Evolutionary conservation across 2,329 filamentous ascomycete species (phyloP).

Genomic region (Tolypocladium tropicale): DNA sequence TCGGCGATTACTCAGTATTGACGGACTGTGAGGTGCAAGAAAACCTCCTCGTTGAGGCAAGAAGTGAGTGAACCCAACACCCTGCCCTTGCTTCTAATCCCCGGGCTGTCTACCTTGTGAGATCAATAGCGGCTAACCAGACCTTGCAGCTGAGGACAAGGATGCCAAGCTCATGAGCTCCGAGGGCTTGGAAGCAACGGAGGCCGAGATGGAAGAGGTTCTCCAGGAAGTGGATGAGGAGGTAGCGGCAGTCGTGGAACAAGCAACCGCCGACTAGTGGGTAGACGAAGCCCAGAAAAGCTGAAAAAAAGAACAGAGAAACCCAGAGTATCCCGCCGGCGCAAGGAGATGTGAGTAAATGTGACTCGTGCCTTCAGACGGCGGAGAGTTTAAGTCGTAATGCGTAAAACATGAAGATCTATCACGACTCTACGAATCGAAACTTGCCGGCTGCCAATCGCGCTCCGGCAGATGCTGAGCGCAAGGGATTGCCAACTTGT

Average conservation of each 20-base stretch:
- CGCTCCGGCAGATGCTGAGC: not conserved
- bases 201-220: constrained; percentile 48
- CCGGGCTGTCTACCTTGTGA: too few species aligned
- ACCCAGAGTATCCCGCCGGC: not conserved
- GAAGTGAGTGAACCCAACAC: constrained; percentile 39
- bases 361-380: not conserved
- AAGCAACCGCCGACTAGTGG: constrained; percentile 7
- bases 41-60: constrained; percentile 75
- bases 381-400: not conserved
- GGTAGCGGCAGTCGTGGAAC: constrained; percentile 13
- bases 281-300: not conserved
- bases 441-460: not conserved
- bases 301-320: not conserved
- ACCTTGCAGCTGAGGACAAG: constrained; percentile 52
- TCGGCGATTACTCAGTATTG: constrained; percentile 73
- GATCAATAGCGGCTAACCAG: not conserved
- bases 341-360: not conserved
- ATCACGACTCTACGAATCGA: not conserved
- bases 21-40: constrained; percentile 91
- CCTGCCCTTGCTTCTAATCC: too few species aligned
- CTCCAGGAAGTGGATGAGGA: constrained; percentile 30
- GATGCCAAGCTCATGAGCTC: constrained; percentile 59
- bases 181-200: constrained; percentile 53
- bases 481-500: not conserved
- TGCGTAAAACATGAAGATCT: too few species aligned